Conservation (phyloP, 2,329 filamentous ascomycete genomes). For the Blumeria hordei region DNA sequence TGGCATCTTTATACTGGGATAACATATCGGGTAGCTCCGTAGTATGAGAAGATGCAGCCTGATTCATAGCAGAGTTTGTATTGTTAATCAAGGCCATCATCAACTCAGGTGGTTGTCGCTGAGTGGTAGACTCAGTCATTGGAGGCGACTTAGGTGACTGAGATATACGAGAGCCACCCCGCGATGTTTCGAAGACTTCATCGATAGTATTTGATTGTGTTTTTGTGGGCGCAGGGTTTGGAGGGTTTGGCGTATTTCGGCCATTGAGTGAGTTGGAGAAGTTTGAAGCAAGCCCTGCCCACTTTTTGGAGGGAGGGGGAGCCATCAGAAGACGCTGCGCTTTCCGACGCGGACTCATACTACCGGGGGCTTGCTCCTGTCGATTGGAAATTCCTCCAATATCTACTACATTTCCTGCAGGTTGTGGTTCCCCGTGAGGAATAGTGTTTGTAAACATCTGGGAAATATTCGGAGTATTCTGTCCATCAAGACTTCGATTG, state of each 20-base stretch:
- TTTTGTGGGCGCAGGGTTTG: not conserved
- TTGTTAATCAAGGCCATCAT: conserved; percentile 40
- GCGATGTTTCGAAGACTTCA: conserved; percentile 29
- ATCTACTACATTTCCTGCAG: conserved; percentile 34
- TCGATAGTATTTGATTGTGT: conserved; percentile 30
- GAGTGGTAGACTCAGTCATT: conserved; percentile 29
- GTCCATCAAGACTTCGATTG: conserved; percentile 72
- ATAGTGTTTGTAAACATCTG: conserved; percentile 66
- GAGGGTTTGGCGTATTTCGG: conserved; percentile 11
- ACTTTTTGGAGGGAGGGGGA: conserved; percentile 8
- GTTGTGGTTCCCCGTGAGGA: conserved; percentile 26
- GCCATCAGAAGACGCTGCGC: conserved; percentile 15
- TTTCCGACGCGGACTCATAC: conserved; percentile 11
- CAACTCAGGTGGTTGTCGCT: conserved; percentile 23
- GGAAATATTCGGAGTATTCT: conserved; percentile 52
- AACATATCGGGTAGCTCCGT: conserved; percentile 29
- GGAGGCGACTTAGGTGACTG: conserved; percentile 3
- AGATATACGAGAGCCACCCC: not conserved
- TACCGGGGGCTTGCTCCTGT: conserved; percentile 8
- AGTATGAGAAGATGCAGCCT: not conserved
- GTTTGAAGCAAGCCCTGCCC: conserved; percentile 12
- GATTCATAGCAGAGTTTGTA: conserved; percentile 30
- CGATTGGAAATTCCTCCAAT: conserved; percentile 26
- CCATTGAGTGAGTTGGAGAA: conserved; percentile 6
- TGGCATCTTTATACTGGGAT: conserved; percentile 16